Evolutionary conservation across 495 filamentous ascomycete species (phyloP), one percentile per base, ranked within the genome.

Genomic region (Penicillium cosmopolitanum): DNA sequence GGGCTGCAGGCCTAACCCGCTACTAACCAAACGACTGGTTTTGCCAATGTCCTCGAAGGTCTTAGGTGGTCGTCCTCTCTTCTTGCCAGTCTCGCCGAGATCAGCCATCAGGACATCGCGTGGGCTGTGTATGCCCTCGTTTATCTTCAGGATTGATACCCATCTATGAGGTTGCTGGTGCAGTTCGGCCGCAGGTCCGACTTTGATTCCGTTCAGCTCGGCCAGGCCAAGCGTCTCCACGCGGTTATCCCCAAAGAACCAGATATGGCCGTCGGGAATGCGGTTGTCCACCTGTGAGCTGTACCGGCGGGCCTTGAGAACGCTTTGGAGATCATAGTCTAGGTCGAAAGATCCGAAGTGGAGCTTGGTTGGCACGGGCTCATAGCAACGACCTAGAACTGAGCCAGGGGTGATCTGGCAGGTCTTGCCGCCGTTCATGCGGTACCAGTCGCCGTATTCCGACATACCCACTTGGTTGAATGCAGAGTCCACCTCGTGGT

Each of bases 171-270:
- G 65, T 48, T 81, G 23, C 11, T 57, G 71, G 13, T 82, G 75
- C 15, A 72, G 67, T 2, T 69, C 66, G 38, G 78, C 80, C 16
- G 73, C 77, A 18, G 66, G 55, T 3, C 77, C 74, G 18, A 80
- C 75, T 12, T 84, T 79, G 3, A 76, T 55, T 0, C 82, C 81
- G 58, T 85, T 85, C 10, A 86, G 67, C 15, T 75, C 75, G 19
- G 81, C 76, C 12, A 87, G 51, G 31, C 80, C 82, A 4, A 87
- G 76, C 0, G 82, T 80, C 42, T 86, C 77, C 0, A 77, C 76
- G 3, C 85, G 75, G 47, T 72, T 74, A 50, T 87, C 83, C 16
- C 76, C 81, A 83, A 83, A 87, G 67, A 82, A 84, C 82, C 82
- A 86, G 3, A 64, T 58, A n/a, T 75, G 70, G 5, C 65, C 72